Conservation (phyloP, 768 basidiomycete genomes). For the Sistotremastrum suecicum region DNA sequence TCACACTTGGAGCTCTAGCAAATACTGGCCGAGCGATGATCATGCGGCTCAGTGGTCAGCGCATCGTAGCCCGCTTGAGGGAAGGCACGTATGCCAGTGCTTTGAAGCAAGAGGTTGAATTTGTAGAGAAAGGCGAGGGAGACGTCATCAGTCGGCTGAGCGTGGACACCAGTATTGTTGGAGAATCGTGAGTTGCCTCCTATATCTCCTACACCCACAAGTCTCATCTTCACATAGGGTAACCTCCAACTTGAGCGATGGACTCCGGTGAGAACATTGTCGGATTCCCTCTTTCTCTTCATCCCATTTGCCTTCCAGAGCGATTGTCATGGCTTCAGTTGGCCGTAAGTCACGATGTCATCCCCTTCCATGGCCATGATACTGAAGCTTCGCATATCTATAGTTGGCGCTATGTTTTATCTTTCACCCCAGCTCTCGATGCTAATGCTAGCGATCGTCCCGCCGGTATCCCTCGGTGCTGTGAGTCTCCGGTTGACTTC, state of each 20-base stretch:
- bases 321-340: conserved; percentile 86
- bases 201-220: neutral
- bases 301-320: conserved; percentile 25
- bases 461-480: conserved; percentile 75
- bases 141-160: conserved; percentile 87
- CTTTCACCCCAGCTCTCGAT: conserved; percentile 78
- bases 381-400: neutral
- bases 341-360: conserved; percentile 45
- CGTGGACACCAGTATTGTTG: conserved; percentile 85
- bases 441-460: conserved; percentile 87
- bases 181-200: conserved; percentile 51
- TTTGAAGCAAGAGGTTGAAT: conserved; percentile 82
- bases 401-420: conserved; percentile 92
- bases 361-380: neutral
- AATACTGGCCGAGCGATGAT: conserved; percentile 74
- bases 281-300: neutral
- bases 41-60: conserved; percentile 73
- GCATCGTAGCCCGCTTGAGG: conserved; percentile 80
- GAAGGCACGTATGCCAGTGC: conserved; percentile 76
- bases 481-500: conserved; percentile 29
- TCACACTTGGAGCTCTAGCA: conserved; percentile 76
- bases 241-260: conserved; percentile 32
- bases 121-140: conserved; percentile 83
- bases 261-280: conserved; percentile 19
- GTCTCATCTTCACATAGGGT: conserved; percentile 16